phyloP scores from a whole-genome alignment of 208 protist species.

The Leishmania major region DNA sequence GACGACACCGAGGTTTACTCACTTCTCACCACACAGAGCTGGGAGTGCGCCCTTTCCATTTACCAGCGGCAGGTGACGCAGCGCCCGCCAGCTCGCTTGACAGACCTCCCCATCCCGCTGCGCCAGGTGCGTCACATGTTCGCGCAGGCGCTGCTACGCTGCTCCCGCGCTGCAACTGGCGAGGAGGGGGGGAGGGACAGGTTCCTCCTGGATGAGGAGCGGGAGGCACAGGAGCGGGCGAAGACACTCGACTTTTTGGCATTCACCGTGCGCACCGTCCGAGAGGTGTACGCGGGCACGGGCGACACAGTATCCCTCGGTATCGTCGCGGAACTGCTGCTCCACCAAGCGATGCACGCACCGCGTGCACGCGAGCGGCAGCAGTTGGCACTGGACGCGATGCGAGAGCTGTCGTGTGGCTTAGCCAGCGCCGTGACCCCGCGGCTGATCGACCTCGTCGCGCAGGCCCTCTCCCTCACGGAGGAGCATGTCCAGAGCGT shows the following conservation, averaged over 20 bases:
- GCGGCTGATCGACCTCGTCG: slow-evolving; percentile 27
- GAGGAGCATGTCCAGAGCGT: slow-evolving; percentile 63
- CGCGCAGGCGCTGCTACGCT: slow-evolving; percentile 43
- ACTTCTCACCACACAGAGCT: slow-evolving; percentile 39
- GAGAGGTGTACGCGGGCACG: slow-evolving; percentile 22
- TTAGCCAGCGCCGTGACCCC: slow-evolving; percentile 34
- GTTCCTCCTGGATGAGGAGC: slow-evolving; percentile 63
- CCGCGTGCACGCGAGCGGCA: slow-evolving; percentile 19
- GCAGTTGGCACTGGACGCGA: slow-evolving; percentile 46
- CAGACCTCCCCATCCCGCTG: slow-evolving; percentile 65
- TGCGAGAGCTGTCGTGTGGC: slow-evolving; percentile 48
- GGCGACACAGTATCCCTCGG: slow-evolving; percentile 28
- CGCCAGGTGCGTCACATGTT: slow-evolving; percentile 55
- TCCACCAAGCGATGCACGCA: slow-evolving; percentile 33
- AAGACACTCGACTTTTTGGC: slow-evolving; percentile 12
- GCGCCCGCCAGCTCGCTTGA: slow-evolving; percentile 37
- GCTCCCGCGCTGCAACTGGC: slow-evolving; percentile 13
- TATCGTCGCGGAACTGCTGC: slow-evolving; percentile 47
- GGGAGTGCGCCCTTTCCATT: slow-evolving; percentile 42
- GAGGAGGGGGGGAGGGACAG: neutral
- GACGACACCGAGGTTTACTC: slow-evolving; percentile 73
- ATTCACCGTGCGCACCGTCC: slow-evolving; percentile 22
- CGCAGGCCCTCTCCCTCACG: slow-evolving; percentile 43
- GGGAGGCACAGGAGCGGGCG: slow-evolving; percentile 25
- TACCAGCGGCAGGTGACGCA: slow-evolving; percentile 44